These are phyloP conservation scores for Mycena rebaudengoi DNA, from an alignment of 768 basidiomycete species.

Conservation along the genomic window DNA sequence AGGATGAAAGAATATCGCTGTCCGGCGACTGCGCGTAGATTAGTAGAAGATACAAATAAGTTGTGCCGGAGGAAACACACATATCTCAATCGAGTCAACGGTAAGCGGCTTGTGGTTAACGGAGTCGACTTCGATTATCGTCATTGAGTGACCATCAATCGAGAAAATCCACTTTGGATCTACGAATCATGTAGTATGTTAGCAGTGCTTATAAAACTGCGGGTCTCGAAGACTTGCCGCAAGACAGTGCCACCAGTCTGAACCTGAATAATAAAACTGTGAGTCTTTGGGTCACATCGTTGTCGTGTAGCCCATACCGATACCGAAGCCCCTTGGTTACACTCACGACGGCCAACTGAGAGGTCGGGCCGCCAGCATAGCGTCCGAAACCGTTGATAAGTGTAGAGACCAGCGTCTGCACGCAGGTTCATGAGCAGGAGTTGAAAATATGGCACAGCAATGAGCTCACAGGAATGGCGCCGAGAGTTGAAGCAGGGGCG, in stretches of 20 bases:
- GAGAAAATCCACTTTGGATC: constrained; percentile 25
- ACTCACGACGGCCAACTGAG: constrained; percentile 52
- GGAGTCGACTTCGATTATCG: constrained; percentile 53
- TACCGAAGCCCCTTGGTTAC: constrained; percentile 54
- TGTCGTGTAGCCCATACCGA: constrained; percentile 32
- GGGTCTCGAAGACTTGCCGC: constrained; percentile 52
- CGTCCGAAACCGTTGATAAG: neutral
- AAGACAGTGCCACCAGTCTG: constrained; percentile 60
- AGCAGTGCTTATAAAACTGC: neutral
- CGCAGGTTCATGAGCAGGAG: neutral
- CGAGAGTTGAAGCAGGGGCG: constrained; percentile 2
- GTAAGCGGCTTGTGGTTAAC: constrained; percentile 38
- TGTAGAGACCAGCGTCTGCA: neutral
- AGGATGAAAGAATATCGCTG: constrained; percentile 49
- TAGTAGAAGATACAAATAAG: neutral
- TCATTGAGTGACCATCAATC: constrained; percentile 29
- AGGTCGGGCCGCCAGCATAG: constrained; percentile 31
- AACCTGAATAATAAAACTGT: constrained; percentile 40
- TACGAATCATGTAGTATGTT: constrained; percentile 36
- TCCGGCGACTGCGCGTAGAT: constrained; percentile 3
- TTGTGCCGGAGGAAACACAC: constrained; percentile 21
- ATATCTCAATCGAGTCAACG: constrained; percentile 52
- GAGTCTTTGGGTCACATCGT: neutral
- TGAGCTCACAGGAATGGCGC: neutral
- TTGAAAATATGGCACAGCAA: neutral